Percentiles rank a stretch among this genome's conserved stretches.
These are phyloP conservation scores for Leishmania turanica DNA, from an alignment of 208 protist species.

Conservation along the genomic window DNA sequence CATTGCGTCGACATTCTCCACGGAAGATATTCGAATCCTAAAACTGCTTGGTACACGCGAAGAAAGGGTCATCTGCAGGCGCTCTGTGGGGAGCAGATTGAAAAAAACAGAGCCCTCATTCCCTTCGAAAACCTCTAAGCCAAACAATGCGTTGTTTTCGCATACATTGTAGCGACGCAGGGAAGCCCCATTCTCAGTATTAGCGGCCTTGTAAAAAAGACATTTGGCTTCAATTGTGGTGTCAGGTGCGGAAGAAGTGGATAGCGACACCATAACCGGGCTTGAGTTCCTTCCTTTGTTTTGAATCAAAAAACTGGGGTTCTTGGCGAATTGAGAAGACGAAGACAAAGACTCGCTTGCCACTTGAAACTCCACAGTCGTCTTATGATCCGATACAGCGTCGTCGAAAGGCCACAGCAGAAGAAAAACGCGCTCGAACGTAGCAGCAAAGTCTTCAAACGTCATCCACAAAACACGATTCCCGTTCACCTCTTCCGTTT, in stretches of 20 bases:
- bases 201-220: slow-evolving; percentile 38
- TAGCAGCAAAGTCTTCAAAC: slow-evolving; percentile 57
- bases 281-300: slow-evolving; percentile 32
- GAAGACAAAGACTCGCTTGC: slow-evolving; percentile 11
- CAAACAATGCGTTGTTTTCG: slow-evolving; percentile 46
- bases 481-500: slow-evolving; percentile 16
- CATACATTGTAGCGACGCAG: slow-evolving; percentile 50
- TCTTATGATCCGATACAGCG: slow-evolving; percentile 37
- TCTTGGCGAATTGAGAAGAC: slow-evolving; percentile 53
- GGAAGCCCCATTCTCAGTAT: neutral
- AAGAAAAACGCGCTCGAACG: slow-evolving; percentile 49
- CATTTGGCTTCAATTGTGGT: slow-evolving; percentile 12
- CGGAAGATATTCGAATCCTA: slow-evolving; percentile 23
- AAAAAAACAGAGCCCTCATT: slow-evolving; percentile 47
- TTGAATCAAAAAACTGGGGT: slow-evolving; percentile 57
- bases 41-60: slow-evolving; percentile 31
- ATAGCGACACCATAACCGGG: slow-evolving; percentile 46
- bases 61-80: slow-evolving; percentile 56
- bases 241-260: neutral
- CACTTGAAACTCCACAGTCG: slow-evolving; percentile 27
- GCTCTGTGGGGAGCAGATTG: slow-evolving; percentile 37
- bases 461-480: slow-evolving; percentile 63
- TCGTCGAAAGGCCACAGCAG: slow-evolving; percentile 69
- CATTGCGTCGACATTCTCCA: slow-evolving; percentile 23
- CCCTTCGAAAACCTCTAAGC: slow-evolving; percentile 25